phyloP scores from a whole-genome alignment of 2,329 filamentous ascomycete genomes.

The Phaeosphaeriaceae sp. region DNA sequence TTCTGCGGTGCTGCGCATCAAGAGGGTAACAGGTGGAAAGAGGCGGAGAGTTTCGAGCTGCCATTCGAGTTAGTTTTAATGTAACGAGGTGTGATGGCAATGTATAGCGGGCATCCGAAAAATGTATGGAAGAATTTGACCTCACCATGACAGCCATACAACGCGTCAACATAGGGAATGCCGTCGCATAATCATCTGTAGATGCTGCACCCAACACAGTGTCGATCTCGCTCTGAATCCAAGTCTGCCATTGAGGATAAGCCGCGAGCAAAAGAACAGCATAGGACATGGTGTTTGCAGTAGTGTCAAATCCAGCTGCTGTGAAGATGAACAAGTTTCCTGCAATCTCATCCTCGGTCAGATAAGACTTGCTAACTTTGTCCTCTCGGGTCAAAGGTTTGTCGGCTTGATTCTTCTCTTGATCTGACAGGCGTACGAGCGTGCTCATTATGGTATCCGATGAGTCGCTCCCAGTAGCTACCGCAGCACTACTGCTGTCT shows the following conservation, averaged over 20 bases:
- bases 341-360: constrained; percentile 21
- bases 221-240: constrained; percentile 58
- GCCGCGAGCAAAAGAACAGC: constrained; percentile 54
- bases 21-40: constrained; percentile 14
- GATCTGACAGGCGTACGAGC: constrained; percentile 6
- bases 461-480: neutral
- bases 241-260: constrained; percentile 59
- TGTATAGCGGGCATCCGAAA: too few relatives aligned
- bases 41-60: constrained; percentile 38
- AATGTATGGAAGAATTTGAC: neutral
- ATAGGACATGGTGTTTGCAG: constrained; percentile 58
- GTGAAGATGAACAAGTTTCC: constrained; percentile 31
- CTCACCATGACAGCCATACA: constrained; percentile 52
- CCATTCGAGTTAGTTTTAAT: neutral
- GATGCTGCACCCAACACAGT: constrained; percentile 27
- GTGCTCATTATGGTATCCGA: neutral
- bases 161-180: constrained; percentile 54
- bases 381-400: neutral
- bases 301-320: constrained; percentile 30
- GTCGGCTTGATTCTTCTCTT: neutral
- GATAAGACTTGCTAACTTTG: neutral
- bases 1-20: constrained; percentile 5
- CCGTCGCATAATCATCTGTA: constrained; percentile 17
- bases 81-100: too few relatives aligned
- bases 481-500: too few relatives aligned